phyloP scores from a whole-genome alignment of 495 filamentous ascomycete species.

The Daldinia vernicosa region DNA sequence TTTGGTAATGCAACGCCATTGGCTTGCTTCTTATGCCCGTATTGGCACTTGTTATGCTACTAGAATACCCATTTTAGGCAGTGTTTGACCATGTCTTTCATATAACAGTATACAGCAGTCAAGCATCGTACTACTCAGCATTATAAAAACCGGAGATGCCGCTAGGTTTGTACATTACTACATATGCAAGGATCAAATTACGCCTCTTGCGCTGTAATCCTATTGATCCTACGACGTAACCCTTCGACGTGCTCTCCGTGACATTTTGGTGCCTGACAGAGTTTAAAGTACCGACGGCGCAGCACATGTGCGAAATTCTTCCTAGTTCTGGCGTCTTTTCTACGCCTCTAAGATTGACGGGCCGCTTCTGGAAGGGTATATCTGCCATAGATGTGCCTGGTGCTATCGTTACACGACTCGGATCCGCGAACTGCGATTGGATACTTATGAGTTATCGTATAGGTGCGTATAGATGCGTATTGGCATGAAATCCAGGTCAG shows the following conservation, averaged over 20 bases:
- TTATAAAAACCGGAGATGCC: slow-evolving; percentile 14
- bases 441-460: not conserved
- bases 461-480: slow-evolving; percentile 3
- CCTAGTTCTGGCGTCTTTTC: slow-evolving; percentile 2
- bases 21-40: slow-evolving; percentile 24
- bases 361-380: slow-evolving; percentile 5
- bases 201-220: slow-evolving; percentile 33
- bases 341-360: slow-evolving; percentile 1
- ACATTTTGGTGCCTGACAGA: slow-evolving; percentile 28
- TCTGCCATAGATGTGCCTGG: not conserved
- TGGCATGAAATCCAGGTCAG: slow-evolving; percentile 4
- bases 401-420: slow-evolving; percentile 1
- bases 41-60: slow-evolving; percentile 25
- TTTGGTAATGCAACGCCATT: slow-evolving; percentile 17
- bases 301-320: slow-evolving; percentile 8
- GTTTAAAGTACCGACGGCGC: slow-evolving; percentile 23
- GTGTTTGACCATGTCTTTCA: slow-evolving; percentile 11
- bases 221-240: slow-evolving; percentile 39
- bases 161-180: not conserved
- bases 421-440: slow-evolving; percentile 8
- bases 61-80: slow-evolving; percentile 2
- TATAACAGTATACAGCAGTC: not conserved
- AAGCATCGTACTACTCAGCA: slow-evolving; percentile 6
- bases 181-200: slow-evolving; percentile 37
- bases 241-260: slow-evolving; percentile 26